A percentile compares a stretch with the other conserved stretches of the same genome.
Evolutionary conservation across 129 eudicot species (phyloP).

Genomic region (Tanacetum coccineum): DNA sequence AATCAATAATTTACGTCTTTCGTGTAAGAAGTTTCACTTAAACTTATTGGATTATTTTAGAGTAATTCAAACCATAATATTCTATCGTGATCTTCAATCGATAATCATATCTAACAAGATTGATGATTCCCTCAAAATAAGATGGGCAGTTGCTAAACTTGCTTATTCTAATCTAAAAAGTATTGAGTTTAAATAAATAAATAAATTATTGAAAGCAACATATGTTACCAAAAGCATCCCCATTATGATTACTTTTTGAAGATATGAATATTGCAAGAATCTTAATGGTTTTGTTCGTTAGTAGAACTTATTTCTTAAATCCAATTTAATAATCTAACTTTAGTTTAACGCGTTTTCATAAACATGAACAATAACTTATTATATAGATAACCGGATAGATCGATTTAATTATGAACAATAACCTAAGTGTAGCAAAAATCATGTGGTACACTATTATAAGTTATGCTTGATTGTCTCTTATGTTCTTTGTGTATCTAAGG

Average conservation of each 20-base stretch:
- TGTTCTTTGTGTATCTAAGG: not conserved
- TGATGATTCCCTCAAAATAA: constrained; percentile 15
- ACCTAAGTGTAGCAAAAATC: no score
- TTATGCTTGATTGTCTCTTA: no score
- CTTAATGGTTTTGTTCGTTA: constrained; percentile 28
- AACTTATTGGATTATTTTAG: no score
- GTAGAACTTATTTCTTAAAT: constrained; percentile 11
- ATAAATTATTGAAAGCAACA: not conserved
- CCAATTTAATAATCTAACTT: not conserved
- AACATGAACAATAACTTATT: not conserved
- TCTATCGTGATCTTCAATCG: not conserved
- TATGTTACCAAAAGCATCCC: constrained; percentile 16
- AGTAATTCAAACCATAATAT: not conserved
- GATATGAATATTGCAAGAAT: constrained; percentile 18
- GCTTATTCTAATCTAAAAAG: no score
- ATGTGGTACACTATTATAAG: no score
- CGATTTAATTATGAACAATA: no score
- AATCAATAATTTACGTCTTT: no score
- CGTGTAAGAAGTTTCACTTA: no score
- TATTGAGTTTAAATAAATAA: not conserved
- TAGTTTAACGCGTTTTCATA: constrained; percentile 25
- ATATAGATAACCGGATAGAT: no score
- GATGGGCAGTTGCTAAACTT: constrained; percentile 14
- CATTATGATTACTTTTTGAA: constrained; percentile 15
- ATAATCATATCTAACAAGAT: not conserved